These are phyloP conservation scores for Salix koriyanagi DNA, from an alignment of 345 rosid genomes.

Conservation along the genomic window DNA sequence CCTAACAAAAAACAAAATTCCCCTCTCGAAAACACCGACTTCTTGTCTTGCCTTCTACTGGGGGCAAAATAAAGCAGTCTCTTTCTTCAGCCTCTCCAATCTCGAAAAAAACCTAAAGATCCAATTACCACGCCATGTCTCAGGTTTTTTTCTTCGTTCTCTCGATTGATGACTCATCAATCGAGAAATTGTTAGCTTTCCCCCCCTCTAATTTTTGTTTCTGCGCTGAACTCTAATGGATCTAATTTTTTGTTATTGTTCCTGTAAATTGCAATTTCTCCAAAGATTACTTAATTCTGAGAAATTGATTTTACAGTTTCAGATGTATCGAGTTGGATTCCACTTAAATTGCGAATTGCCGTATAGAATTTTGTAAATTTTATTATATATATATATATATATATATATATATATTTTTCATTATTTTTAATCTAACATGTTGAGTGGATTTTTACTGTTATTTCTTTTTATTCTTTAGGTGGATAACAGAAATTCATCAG, in stretches of 20 bases:
- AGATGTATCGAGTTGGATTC: neutral
- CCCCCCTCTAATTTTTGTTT: neutral
- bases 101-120: neutral
- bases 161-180: neutral
- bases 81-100: neutral
- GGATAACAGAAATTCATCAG: conserved; percentile 91
- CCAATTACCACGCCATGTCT: conserved; percentile 32
- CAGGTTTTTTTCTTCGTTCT: conserved; percentile 29
- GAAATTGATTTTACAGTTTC: neutral
- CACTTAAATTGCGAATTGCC: neutral
- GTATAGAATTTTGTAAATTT: neutral
- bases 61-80: neutral
- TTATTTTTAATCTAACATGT: neutral
- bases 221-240: neutral
- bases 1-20: too few species aligned
- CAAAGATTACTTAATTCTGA: neutral
- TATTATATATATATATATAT: neutral
- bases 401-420: too few species aligned
- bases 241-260: neutral
- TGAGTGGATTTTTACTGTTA: neutral
- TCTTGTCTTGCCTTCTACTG: neutral
- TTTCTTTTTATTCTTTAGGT: conserved; percentile 43
- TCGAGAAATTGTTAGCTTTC: neutral
- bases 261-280: too few species aligned
- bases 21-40: too few species aligned